phyloP scores from a whole-genome alignment of 1,284 basidiomycete genomes.

The Ceratobasidium sp. region DNA sequence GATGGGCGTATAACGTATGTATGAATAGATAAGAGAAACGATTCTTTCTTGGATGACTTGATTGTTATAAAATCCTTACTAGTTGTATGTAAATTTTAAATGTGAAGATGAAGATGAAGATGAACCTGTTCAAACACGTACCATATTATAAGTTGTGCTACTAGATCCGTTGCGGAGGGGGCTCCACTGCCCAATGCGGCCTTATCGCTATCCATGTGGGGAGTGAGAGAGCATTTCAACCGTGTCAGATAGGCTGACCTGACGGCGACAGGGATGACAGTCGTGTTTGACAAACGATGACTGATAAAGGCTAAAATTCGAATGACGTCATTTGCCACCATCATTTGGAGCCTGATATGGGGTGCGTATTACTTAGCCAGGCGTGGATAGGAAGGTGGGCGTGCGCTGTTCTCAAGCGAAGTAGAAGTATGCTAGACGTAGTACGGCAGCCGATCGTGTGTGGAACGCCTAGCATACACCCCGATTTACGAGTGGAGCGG shows the following conservation, averaged over 20 bases:
- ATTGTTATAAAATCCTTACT: neutral
- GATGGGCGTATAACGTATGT: slow-evolving; percentile 20
- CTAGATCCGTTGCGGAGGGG: no score
- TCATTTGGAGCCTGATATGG: neutral
- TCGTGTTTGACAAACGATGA: no score
- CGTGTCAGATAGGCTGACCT: neutral
- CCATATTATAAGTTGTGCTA: no score
- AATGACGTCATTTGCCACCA: neutral
- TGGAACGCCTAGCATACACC: neutral
- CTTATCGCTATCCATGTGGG: neutral
- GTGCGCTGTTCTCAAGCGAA: neutral
- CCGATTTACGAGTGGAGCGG: neutral
- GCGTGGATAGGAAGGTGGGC: neutral
- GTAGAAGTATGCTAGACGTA: neutral
- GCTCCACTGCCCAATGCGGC: slow-evolving; percentile 4
- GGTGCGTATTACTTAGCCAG: neutral
- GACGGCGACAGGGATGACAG: neutral
- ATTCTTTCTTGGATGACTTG: neutral
- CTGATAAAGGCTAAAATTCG: neutral
- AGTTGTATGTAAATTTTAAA: neutral
- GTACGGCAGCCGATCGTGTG: no score
- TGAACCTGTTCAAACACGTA: no score
- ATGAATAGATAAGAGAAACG: neutral
- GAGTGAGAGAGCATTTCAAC: neutral
- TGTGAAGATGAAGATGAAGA: neutral